Evolutionary conservation across 495 filamentous ascomycete genomes (phyloP), one percentile per base, ranked within the genome.

Genomic region (Chaetomium fimeti): DNA sequence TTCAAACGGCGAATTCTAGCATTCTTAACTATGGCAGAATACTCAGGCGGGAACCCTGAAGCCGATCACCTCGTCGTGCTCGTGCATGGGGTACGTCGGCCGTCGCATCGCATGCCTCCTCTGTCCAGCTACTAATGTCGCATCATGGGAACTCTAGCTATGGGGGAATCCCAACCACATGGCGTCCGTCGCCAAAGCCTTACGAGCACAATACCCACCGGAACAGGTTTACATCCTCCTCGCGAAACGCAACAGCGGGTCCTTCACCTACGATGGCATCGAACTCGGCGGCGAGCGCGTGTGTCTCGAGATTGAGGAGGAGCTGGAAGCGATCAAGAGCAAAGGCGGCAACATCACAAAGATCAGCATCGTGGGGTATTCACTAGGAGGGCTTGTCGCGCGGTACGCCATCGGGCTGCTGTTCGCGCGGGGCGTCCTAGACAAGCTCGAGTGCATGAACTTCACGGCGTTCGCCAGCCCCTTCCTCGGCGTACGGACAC

Each of bases 161-260:
- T 97, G 94, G 94, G 93, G 93, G 18, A 97, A 96, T 70, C 92
- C 93, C 12, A 79, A 81, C 51, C 94, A 98, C 76, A 83, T 97
- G 72, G 80, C 84, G 32, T 87, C 85, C 62, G 74, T 97, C 57
- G 88, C 85, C 57, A 83, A 85, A 38, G 79, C 86, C 13, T 78
- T 98, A 7, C 84, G 86, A 64, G 83, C 84, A 16, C 81, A 84
- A 68, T 79, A 91, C 72, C 76, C 85, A 20, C 82, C 85, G 66
- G 84, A 89, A 9, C 67, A 81, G 32, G 74, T 97, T 7, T 82
- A 93, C 72, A 84, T 97, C 59, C 83, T 97, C 27, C 79, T 88
- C 36, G 84, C 88, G 5, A 89, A 93, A 76, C 83, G 87, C 62
- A 98, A 97, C 74, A 80, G 85, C 59, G 91, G 92, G 6, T 88